A percentile compares a stretch with the other conserved stretches of the same genome.
Conservation (phyloP, 495 filamentous ascomycete genomes). For the Trichoderma virens region DNA sequence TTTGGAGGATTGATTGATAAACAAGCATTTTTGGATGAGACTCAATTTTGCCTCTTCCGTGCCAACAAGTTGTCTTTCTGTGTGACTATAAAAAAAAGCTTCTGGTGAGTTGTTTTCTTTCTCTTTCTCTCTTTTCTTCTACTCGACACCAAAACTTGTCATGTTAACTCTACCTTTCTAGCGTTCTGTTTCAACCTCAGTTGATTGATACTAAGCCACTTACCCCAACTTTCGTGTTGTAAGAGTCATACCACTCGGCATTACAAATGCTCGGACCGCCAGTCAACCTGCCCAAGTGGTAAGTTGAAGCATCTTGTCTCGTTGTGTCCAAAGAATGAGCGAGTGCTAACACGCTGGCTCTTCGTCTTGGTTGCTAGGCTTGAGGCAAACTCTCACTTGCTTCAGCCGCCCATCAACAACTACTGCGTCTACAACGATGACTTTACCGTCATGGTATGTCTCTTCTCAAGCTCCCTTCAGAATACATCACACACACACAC, state of each 20-base stretch:
- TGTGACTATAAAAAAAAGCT: too few species aligned
- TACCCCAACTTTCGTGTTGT: neutral
- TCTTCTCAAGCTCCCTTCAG: neutral
- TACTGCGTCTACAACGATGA: conserved; percentile 85
- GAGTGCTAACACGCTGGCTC: neutral
- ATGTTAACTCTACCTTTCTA: too few species aligned
- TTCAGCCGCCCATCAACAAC: conserved; percentile 95
- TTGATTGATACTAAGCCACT: too few species aligned
- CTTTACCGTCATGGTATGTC: conserved; percentile 66
- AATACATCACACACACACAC: neutral
- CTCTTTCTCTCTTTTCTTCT: too few species aligned
- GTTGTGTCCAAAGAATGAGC: neutral
- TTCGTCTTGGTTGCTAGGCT: conserved; percentile 53
- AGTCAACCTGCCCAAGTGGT: conserved; percentile 84
- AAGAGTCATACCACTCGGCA: neutral
- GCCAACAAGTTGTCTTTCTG: too few species aligned
- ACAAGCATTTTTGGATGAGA: neutral
- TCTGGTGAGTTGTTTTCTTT: too few species aligned
- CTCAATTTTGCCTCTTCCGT: too few species aligned
- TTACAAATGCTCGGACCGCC: conserved; percentile 42
- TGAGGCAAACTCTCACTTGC: conserved; percentile 80
- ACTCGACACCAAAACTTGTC: too few species aligned
- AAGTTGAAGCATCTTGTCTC: conserved; percentile 17
- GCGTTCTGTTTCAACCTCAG: too few species aligned
- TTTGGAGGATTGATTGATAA: neutral